These are phyloP conservation scores for Lolium multiflorum DNA, from an alignment of 176 grass and related monocot genomes.

Conservation along the genomic window DNA sequence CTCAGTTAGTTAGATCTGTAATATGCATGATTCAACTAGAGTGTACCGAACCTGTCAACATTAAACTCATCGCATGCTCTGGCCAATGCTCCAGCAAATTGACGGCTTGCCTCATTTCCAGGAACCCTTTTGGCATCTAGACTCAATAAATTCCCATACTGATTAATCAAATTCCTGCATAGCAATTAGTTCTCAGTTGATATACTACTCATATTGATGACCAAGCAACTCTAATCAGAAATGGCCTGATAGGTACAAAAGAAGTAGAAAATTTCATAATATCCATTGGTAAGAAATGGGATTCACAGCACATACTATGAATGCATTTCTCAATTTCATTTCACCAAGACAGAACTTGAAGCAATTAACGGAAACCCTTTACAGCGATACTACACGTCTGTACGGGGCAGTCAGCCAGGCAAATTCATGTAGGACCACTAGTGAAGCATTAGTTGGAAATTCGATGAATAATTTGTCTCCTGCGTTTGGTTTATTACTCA, in stretches of 20 bases:
- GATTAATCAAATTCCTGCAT: constrained; percentile 71
- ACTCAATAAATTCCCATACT: constrained; percentile 63
- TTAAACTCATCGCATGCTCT: constrained; percentile 81
- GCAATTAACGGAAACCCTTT: not conserved
- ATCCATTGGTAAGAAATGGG: constrained; percentile 18
- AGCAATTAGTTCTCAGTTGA: constrained; percentile 25
- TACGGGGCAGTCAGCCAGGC: not conserved
- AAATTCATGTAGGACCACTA: not conserved
- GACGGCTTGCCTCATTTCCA: constrained; percentile 63
- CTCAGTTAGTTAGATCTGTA: constrained; percentile 15
- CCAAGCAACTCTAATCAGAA: constrained; percentile 22
- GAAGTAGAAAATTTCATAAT: not conserved
- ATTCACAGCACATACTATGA: constrained; percentile 1
- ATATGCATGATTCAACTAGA: constrained; percentile 38
- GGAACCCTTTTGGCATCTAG: constrained; percentile 78
- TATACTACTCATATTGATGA: constrained; percentile 1
- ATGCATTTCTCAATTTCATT: not conserved
- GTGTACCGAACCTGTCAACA: constrained; percentile 65
- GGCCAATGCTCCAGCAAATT: constrained; percentile 72
- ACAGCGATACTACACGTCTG: not conserved
- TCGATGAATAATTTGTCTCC: not conserved
- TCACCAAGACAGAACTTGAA: not conserved
- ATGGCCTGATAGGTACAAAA: constrained; percentile 18
- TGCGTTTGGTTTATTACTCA: not conserved
- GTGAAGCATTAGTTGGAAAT: not conserved